Conservation (phyloP, 768 basidiomycete species). For the Lactarius indigo region DNA sequence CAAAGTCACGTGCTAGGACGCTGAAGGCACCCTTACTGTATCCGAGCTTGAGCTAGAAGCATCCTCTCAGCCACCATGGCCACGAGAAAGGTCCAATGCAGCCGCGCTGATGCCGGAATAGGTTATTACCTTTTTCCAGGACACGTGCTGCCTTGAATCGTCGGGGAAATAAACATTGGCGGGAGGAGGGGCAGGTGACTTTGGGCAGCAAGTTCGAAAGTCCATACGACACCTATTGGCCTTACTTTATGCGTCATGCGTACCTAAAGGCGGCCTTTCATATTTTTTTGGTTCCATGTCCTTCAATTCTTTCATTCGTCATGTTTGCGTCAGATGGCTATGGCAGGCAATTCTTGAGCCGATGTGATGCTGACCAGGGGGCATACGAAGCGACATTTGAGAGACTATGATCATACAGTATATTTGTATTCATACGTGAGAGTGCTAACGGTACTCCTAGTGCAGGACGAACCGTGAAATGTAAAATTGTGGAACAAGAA, state of each 20-base stretch:
- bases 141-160: conserved; percentile 14
- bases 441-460: background rate
- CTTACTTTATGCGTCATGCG: background rate
- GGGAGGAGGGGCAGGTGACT: background rate
- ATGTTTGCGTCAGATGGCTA: background rate
- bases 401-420: background rate
- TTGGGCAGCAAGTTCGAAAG: no score
- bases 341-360: background rate
- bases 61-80: background rate
- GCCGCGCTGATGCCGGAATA: background rate
- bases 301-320: background rate
- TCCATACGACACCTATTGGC: background rate
- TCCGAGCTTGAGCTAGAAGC: background rate
- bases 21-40: conserved; percentile 14
- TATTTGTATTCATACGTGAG: background rate
- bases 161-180: conserved; percentile 11
- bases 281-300: no score
- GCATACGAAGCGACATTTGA: background rate
- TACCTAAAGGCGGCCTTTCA: background rate
- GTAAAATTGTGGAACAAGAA: background rate
- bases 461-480: background rate
- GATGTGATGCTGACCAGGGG: background rate
- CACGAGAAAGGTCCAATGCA: no score
- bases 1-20: no score
- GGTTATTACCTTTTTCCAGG: conserved; percentile 12